These are phyloP conservation scores for Aspergillaceae sp. DNA, from an alignment of 2,329 filamentous ascomycete species.

Conservation along the genomic window DNA sequence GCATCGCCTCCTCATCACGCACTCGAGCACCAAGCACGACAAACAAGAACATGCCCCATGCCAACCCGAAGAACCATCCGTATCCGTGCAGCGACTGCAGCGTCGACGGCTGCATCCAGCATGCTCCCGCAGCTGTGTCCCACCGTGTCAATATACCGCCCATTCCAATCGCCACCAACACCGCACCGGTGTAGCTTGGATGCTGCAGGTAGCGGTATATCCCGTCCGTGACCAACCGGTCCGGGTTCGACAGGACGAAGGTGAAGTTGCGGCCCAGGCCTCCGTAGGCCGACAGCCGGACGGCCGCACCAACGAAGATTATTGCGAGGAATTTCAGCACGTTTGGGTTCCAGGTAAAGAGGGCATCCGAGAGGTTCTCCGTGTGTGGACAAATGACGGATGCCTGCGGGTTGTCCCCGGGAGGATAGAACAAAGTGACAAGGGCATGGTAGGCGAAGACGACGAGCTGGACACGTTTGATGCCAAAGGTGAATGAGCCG, in stretches of 20 bases:
- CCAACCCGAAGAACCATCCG: neutral
- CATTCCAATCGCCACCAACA: constrained; percentile 20
- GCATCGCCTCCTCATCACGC: constrained; percentile 44
- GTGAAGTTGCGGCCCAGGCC: constrained; percentile 47
- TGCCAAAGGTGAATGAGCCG: constrained; percentile 3
- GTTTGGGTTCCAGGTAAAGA: constrained; percentile 19
- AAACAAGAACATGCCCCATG: constrained; percentile 4
- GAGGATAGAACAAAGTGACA: constrained; percentile 7
- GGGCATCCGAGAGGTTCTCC: constrained; percentile 5
- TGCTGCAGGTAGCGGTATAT: constrained; percentile 46
- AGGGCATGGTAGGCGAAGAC: constrained; percentile 14
- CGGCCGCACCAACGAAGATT: constrained; percentile 11
- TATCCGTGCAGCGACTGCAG: constrained; percentile 7
- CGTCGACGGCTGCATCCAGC: constrained; percentile 21
- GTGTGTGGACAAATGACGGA: constrained; percentile 13
- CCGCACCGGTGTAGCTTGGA: constrained; percentile 43
- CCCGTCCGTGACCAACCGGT: constrained; percentile 39
- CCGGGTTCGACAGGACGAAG: constrained; percentile 42
- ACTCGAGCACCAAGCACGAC: constrained; percentile 26
- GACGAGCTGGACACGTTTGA: constrained; percentile 4
- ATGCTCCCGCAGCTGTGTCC: constrained; percentile 32
- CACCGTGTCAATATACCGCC: constrained; percentile 25
- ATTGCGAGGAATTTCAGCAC: constrained; percentile 8
- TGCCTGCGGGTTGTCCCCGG: neutral
- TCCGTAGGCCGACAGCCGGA: constrained; percentile 36